Percentiles rank a stretch among this genome's conserved stretches.
Conservation (phyloP, 495 filamentous ascomycete species). For the Aspergillus olivimuriae region DNA sequence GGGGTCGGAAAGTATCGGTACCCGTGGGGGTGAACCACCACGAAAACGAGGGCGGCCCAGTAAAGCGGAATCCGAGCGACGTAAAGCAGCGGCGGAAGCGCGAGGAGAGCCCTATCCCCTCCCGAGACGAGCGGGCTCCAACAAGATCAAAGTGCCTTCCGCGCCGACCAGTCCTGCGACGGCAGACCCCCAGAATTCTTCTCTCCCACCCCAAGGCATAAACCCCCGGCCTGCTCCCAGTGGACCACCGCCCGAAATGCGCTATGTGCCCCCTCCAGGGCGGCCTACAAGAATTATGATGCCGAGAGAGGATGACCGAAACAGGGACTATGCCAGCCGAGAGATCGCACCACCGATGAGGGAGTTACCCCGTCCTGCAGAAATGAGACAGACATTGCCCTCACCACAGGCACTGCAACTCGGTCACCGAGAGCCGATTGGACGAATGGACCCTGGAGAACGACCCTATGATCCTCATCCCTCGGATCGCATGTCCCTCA, state of each 20-base stretch:
- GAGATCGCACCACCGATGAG: slow-evolving; percentile 21
- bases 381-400: slow-evolving; percentile 28
- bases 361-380: slow-evolving; percentile 29
- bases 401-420: slow-evolving; percentile 28
- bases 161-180: slow-evolving; percentile 29
- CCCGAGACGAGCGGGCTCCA: slow-evolving; percentile 23
- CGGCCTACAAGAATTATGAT: slow-evolving; percentile 6
- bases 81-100: slow-evolving; percentile 44
- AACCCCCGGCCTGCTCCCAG: slow-evolving; percentile 4
- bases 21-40: slow-evolving; percentile 31
- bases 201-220: slow-evolving; percentile 5
- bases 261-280: slow-evolving; percentile 6
- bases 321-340: slow-evolving; percentile 17
- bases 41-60: slow-evolving; percentile 57
- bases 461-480: slow-evolving; percentile 13
- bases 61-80: slow-evolving; percentile 49
- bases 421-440: slow-evolving; percentile 24
- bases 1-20: slow-evolving; percentile 17
- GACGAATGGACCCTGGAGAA: slow-evolving; percentile 17
- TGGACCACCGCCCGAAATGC: slow-evolving; percentile 9
- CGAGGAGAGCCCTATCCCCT: slow-evolving; percentile 46
- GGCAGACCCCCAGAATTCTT: slow-evolving; percentile 5
- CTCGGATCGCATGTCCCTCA: slow-evolving; percentile 24
- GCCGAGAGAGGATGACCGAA: slow-evolving; percentile 13
- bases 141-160: slow-evolving; percentile 26